Conservation (phyloP, 2,329 filamentous ascomycete genomes). For the Albifimbria verrucaria region DNA sequence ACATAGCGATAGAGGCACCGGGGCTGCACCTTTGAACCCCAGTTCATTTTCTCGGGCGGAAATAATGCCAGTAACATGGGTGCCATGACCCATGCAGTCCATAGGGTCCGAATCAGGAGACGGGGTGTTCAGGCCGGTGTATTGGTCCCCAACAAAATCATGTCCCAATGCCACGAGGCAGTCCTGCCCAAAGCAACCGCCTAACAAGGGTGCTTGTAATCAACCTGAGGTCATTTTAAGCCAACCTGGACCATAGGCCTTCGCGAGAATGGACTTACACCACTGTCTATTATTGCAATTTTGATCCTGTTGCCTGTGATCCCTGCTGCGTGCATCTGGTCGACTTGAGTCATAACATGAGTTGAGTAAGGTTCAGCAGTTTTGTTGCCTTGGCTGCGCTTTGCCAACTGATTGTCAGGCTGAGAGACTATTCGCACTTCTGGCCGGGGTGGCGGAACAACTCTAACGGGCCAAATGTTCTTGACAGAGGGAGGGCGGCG, state of each 20-base stretch:
- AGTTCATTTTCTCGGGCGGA: constrained; percentile 48
- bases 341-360: constrained; percentile 50
- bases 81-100: constrained; percentile 54
- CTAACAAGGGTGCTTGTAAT: constrained; percentile 59
- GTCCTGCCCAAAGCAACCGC: constrained; percentile 56
- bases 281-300: constrained; percentile 48
- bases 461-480: constrained; percentile 26
- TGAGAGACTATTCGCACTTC: not conserved
- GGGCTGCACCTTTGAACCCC: constrained; percentile 53
- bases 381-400: not conserved
- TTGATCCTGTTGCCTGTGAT: constrained; percentile 45
- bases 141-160: constrained; percentile 2
- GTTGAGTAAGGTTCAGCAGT: constrained; percentile 15
- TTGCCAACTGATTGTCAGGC: not conserved
- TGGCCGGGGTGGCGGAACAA: constrained; percentile 5
- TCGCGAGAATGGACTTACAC: constrained; percentile 29
- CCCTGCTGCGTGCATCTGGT: constrained; percentile 42
- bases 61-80: constrained; percentile 57
- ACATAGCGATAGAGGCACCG: constrained; percentile 50
- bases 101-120: constrained; percentile 46
- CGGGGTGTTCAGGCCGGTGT: constrained; percentile 12
- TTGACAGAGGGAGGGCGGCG: constrained; percentile 14
- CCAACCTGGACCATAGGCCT: too few species aligned
- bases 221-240: constrained; percentile 32
- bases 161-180: constrained; percentile 54